Base-by-base conservation (phyloP, 345 rosid genomes). In the Brassica rapa region DNA sequence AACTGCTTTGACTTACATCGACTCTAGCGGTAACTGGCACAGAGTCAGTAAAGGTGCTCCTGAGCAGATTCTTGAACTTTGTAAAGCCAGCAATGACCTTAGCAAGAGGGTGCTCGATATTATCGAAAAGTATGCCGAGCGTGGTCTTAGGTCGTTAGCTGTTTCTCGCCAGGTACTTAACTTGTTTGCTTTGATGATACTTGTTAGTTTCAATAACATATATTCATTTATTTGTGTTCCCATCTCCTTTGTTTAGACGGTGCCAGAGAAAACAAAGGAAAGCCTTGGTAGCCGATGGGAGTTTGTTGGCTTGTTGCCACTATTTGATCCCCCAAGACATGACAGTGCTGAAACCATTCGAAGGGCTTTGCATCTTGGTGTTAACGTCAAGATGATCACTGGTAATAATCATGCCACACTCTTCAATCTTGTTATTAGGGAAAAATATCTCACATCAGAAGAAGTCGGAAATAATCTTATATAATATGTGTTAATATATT, bases 321-420 rank as follows among this genome's bases (percentile, higher is more conserved):
- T 94, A 63, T 94, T 94, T 75, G 98, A 94, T 87, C 98, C 98
- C 65, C 98, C 98, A 4, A 89, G 98, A 83, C 98, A 94, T 74
- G 98, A 94, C 81, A 94, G 98, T 84, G 98, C 98, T 21, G 98
- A 94, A 84, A 94, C 98, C 73, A 94, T 94, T 69, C 84, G 95
- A 69, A 85, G 97, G 69, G 98, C 98, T 77, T 88, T 94, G 72
- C 85, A 94, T 82, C 97, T 93, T 43, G 98, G 98, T 56, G 98
- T 93, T 65, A 93, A 93, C 68, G 98, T 93, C 41, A 93, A 93
- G 88, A 93, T 93, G 98, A 93, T 93, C 80, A 93, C 97, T n/a
- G 98, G 98, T 93, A 84, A 49, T 49, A 49, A 5, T 1, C 6
- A 49, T 1, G 7, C 1, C 56, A n/a, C 14, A 39, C 19, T 25